Percentiles rank a stretch among this genome's conserved stretches.
Conservation (phyloP, 202 grass and related monocot species). For the Hordeum pubiflorum region DNA sequence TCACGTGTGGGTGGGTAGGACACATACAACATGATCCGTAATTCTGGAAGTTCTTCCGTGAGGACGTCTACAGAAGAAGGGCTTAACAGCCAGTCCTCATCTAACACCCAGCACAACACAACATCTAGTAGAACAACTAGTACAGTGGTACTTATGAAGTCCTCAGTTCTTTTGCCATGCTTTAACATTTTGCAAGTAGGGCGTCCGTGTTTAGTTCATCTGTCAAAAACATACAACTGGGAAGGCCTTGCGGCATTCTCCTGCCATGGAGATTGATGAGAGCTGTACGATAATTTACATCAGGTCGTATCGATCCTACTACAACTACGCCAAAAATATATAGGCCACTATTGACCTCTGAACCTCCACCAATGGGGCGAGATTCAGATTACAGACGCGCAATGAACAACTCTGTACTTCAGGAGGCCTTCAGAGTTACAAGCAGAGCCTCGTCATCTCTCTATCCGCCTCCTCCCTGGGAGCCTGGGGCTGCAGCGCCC, state of each 20-base stretch:
- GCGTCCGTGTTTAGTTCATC: not conserved
- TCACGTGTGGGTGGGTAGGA: not conserved
- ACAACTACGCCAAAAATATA: not conserved
- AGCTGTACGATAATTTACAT: constrained; percentile 29
- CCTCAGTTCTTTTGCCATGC: not conserved
- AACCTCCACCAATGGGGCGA: not conserved
- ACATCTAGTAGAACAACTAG: not conserved
- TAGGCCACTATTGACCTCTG: constrained; percentile 12
- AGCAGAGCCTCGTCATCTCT: constrained; percentile 54
- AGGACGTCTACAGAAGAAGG: not conserved
- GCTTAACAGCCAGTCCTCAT: not conserved
- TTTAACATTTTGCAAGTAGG: not conserved
- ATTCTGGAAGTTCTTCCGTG: not conserved
- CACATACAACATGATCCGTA: not conserved
- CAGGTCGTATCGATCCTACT: constrained; percentile 14
- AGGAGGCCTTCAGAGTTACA: not conserved
- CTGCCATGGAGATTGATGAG: constrained; percentile 4
- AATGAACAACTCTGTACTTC: not conserved
- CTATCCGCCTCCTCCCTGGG: constrained; percentile 33
- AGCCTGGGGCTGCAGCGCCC: not conserved
- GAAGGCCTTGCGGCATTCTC: not conserved
- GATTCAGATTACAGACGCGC: constrained; percentile 15
- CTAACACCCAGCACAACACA: not conserved
- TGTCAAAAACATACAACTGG: not conserved
- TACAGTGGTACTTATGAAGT: not conserved